phyloP scores from a whole-genome alignment of 257 asterid genomes.

The Phtheirospermum japonicum region DNA sequence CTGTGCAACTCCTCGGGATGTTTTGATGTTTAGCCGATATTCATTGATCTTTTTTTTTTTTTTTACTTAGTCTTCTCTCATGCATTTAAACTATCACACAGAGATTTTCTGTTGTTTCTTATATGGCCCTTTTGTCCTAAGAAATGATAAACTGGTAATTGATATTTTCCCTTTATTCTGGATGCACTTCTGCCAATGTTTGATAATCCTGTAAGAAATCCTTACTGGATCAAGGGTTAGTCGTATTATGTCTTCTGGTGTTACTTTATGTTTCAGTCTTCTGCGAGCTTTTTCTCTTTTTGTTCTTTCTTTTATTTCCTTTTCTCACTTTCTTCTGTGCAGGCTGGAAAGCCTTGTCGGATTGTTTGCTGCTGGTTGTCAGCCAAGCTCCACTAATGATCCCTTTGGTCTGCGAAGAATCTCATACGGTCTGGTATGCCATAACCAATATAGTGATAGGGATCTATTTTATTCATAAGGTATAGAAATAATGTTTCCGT shows the following conservation, averaged over 20 bases:
- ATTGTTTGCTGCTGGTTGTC: conserved; percentile 97
- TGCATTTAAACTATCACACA: conserved; percentile 8
- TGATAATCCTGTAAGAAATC: neutral
- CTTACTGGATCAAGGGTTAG: neutral
- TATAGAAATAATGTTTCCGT: conserved; percentile 26
- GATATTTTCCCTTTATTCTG: too few species aligned
- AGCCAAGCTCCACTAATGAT: conserved; percentile 82
- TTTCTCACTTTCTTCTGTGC: conserved; percentile 29
- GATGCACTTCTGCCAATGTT: too few species aligned
- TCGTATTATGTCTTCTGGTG: neutral
- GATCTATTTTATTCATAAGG: conserved; percentile 11
- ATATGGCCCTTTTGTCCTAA: neutral
- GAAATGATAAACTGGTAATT: conserved; percentile 5
- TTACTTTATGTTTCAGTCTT: conserved; percentile 23
- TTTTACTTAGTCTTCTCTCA: too few species aligned
- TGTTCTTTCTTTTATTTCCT: conserved; percentile 6
- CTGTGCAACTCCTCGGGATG: too few species aligned
- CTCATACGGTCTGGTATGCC: conserved; percentile 88
- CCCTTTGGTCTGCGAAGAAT: conserved; percentile 95
- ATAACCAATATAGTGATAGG: conserved; percentile 15
- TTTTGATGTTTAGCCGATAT: too few species aligned
- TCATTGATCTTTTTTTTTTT: too few species aligned
- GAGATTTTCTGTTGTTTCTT: neutral
- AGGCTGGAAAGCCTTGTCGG: conserved; percentile 98
- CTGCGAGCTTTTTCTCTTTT: conserved; percentile 8